phyloP scores from a whole-genome alignment of 768 basidiomycete genomes.

The Lentinula aciculospora region DNA sequence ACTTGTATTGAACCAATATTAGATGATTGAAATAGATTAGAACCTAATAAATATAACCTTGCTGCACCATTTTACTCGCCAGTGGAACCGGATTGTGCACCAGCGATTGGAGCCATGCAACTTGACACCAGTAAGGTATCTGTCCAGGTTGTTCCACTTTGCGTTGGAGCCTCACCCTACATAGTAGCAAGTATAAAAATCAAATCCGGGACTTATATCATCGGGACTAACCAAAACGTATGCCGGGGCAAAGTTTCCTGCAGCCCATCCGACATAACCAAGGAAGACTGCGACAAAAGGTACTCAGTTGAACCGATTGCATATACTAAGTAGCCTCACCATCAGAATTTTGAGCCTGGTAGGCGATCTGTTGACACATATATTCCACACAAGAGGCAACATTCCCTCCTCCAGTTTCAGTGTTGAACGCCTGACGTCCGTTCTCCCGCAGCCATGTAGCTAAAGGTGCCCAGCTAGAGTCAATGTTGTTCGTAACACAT shows the following conservation, averaged over 20 bases:
- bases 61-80: too few species aligned
- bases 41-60: too few species aligned
- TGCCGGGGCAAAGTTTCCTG: constrained; percentile 43
- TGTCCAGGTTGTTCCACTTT: constrained; percentile 28
- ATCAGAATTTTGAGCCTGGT: constrained; percentile 42
- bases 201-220: too few species aligned
- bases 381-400: constrained; percentile 38
- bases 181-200: neutral
- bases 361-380: constrained; percentile 40
- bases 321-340: constrained; percentile 23
- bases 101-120: constrained; percentile 24
- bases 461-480: constrained; percentile 38
- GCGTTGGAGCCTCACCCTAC: constrained; percentile 23
- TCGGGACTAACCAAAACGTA: constrained; percentile 26
- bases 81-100: constrained; percentile 15
- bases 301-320: neutral
- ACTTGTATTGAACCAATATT: constrained; percentile 30
- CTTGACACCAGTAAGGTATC: constrained; percentile 35
- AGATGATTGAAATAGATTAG: neutral
- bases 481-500: constrained; percentile 53
- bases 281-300: constrained; percentile 31
- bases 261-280: constrained; percentile 54
- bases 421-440: constrained; percentile 49
- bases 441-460: constrained; percentile 43
- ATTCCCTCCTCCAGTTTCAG: constrained; percentile 58